Evolutionary conservation across 495 filamentous ascomycete genomes (phyloP), one percentile per base, ranked within the genome.

Genomic region (Penicillium paradoxum): DNA sequence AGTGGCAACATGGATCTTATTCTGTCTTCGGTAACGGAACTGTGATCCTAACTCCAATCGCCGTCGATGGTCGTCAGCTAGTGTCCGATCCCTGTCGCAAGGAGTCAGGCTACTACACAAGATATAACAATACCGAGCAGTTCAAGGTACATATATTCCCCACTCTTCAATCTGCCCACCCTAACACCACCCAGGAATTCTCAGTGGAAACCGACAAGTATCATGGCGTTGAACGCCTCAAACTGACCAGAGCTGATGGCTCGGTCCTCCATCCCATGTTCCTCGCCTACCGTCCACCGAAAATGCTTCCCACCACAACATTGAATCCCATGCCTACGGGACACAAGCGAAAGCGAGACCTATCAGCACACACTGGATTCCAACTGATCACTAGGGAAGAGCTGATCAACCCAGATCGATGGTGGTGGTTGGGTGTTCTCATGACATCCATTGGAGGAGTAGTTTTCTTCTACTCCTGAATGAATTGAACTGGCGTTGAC

Each of bases 1-100:
- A 90, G 65, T 91, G 82, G 77, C 88, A 91, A 60, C 88, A 91
- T 63, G 88, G 88, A 27, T 78, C 68, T 46, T 88, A 79, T 59
- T 69, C 64, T 3, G 59, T 80, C 46, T 72, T 74, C 36, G 60
- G 72, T 19, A 80, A 87, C 57, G 80, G 82, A 29, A 83, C 81
- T 8, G 66, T 91, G 25, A 68, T 65, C 10, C 71, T 90, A 38
- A 74, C 65, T 0, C 88, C 88, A 0, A 82, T 89, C 48, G 74
- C 69, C 13, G 80, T 83, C 2, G 88, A 91, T 64, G 88, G 88
- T 13, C 79, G 88, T 40, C 85, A 90, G 65, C 66, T 91, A 5
- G 66, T 82, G 32, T 90, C 87, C 5, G 73, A 85, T 48, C 86
- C 87, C 15, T 91, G 88, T 66, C 58, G 65, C 11, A 69, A 78